These are phyloP conservation scores for Globisporangium recalcitrans DNA, from an alignment of 352 stramenopile genomes.

Conservation along the genomic window DNA sequence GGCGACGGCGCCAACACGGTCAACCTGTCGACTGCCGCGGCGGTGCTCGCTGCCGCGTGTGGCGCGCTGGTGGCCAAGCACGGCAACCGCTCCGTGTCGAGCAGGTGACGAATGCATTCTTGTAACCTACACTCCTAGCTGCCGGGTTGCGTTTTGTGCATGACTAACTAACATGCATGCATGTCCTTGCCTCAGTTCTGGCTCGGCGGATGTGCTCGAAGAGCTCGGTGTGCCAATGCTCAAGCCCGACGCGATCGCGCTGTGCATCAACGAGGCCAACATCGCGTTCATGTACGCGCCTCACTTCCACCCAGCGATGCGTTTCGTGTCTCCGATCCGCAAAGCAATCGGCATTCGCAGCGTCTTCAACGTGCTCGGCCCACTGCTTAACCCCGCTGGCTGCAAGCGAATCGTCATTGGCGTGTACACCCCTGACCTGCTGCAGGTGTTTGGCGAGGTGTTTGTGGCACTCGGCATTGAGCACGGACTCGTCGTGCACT, in stretches of 20 bases:
- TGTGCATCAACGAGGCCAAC: conserved; percentile 89
- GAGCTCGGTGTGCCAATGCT: conserved; percentile 95
- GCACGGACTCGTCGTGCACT: conserved; percentile 98
- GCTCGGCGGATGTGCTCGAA: conserved; percentile 96
- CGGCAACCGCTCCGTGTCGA: conserved; percentile 96
- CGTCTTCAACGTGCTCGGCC: conserved; percentile 98
- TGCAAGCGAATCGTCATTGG: conserved; percentile 97
- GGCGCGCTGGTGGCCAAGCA: conserved; percentile 95
- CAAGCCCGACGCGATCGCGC: conserved; percentile 81
- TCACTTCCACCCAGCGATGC: conserved; percentile 96
- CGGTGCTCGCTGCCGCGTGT: conserved; percentile 92
- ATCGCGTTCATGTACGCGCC: conserved; percentile 98
- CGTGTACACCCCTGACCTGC: conserved; percentile 94
- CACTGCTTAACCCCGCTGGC: conserved; percentile 95
- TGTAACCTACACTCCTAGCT: background rate
- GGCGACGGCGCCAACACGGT: conserved; percentile 98
- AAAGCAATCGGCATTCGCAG: conserved; percentile 95
- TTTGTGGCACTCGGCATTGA: conserved; percentile 92
- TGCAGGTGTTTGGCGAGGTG: conserved; percentile 82
- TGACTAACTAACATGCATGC: background rate
- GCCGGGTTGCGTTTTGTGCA: background rate
- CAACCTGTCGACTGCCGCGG: conserved; percentile 95
- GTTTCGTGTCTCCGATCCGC: conserved; percentile 91
- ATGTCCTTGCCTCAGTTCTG: no score
- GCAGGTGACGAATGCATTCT: conserved; percentile 32